Base-by-base conservation (phyloP, 2,329 filamentous ascomycete species). In the Huntiella bhutanensis region DNA sequence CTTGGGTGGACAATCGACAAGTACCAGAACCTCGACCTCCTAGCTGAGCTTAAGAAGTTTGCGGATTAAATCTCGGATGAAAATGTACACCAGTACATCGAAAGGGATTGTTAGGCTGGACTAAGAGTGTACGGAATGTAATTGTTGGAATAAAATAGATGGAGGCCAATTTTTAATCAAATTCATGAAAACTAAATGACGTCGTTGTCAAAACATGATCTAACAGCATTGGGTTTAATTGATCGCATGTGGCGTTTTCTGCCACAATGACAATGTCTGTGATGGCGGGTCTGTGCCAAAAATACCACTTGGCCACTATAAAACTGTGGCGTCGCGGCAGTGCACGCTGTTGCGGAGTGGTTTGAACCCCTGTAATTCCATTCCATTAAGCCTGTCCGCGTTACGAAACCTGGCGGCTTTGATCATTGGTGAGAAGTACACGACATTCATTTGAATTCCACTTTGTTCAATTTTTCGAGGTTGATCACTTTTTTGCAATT, bases 111-210 rank as follows among this genome's bases (percentile, higher is more conserved):
- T 28, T 28, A 8, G 22, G 22, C 5, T 8, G 22, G 7, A 28
- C 22, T 28, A 6, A 28, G 22, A 8, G 2, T 28, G 7, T 6
- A 28, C 3, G 5, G 22, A 28, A 28, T 3, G 7, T 8, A 28
- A 8, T 28, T 6, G 6, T 28, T 8, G 7, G 16, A 22, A 37
- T 12, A 13, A 45, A 32, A 11, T 36, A 46, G 59, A 11, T 33
- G 37, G 37, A 16, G 13, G 37, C 15, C 4, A 17, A 40, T 5
- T 28, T 3, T 28, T 28, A 8, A 28, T 10, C 6, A 28, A 28
- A 28, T 28, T 28, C 22, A 28, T 28, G 6, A 28, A 28, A 28
- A 28, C 22, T 10, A 28, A 28, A 28, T 28, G 22, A 28, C 22
- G 22, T 28, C 22, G 22, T 28, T 28, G 22, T 28, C 6, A 28